Evolutionary conservation across 2,329 filamentous ascomycete genomes (phyloP).

Genomic region (Raffaelea ambrosiae): DNA sequence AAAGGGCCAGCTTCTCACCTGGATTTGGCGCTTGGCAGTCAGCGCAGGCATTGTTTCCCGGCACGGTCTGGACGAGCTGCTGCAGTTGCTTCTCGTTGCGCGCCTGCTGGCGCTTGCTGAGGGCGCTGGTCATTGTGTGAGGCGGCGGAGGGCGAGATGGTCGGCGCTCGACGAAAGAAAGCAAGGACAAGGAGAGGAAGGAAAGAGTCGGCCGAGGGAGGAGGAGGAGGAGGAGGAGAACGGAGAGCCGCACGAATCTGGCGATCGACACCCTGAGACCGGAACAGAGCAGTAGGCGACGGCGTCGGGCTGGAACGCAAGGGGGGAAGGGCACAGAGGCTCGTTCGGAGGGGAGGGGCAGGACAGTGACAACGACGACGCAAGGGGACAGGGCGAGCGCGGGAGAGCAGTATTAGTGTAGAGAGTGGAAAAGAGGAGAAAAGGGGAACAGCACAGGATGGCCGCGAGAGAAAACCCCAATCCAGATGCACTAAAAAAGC

Average conservation of each 20-base stretch:
- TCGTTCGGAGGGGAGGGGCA: too few relatives aligned
- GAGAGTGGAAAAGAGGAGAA: not conserved
- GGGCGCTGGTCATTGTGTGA: slow-evolving; percentile 45
- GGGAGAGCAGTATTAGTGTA: not conserved
- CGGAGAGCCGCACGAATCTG: too few relatives aligned
- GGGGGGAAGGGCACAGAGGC: not conserved
- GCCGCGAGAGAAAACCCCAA: not conserved
- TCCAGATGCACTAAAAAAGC: not conserved
- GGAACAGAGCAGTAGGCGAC: too few relatives aligned
- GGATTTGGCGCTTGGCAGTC: slow-evolving; percentile 90
- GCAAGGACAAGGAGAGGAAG: not conserved
- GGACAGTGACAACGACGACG: not conserved
- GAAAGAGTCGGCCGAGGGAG: not conserved
- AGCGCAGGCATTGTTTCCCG: slow-evolving; percentile 89
- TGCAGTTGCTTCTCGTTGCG: slow-evolving; percentile 90
- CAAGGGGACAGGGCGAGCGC: not conserved
- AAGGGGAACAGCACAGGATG: not conserved
- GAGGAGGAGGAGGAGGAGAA: not conserved
- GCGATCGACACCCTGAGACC: too few relatives aligned
- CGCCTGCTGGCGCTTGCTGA: slow-evolving; percentile 95
- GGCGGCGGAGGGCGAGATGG: not conserved
- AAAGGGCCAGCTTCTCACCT: slow-evolving; percentile 48
- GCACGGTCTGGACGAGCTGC: slow-evolving; percentile 72
- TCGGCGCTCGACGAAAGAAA: not conserved
- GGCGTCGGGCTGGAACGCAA: too few relatives aligned